These are phyloP conservation scores for Puccinia hordei DNA, from an alignment of 1,284 basidiomycete species.

Conservation along the genomic window DNA sequence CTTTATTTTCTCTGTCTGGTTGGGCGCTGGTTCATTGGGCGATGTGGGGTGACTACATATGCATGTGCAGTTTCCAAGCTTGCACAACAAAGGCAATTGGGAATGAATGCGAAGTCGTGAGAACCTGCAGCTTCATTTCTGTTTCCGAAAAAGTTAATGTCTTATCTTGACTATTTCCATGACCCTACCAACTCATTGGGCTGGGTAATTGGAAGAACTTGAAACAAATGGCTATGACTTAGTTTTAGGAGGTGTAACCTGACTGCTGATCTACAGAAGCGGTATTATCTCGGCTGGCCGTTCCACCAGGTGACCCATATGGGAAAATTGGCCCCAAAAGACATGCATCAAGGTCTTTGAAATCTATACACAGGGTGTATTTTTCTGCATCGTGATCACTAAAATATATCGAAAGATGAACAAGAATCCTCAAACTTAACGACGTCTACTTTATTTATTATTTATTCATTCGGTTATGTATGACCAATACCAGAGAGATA, in stretches of 20 bases:
- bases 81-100: not conserved
- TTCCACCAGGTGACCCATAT: no score
- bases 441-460: no score
- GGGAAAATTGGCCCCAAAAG: no score
- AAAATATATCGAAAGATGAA: no score
- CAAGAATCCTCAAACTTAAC: no score
- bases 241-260: not conserved
- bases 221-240: not conserved
- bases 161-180: no score
- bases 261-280: not conserved
- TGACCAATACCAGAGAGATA: no score
- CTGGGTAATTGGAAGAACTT: not conserved
- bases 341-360: no score
- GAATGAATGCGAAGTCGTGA: not conserved
- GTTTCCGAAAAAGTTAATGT: not conserved
- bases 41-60: slow-evolving; percentile 1
- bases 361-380: no score
- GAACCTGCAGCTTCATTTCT: not conserved
- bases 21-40: slow-evolving; percentile 20
- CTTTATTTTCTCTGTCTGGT: not conserved
- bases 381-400: no score
- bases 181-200: not conserved
- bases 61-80: not conserved
- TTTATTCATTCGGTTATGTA: no score
- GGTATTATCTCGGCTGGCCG: no score